These are phyloP conservation scores for Lachnellula suecica DNA, from an alignment of 2,329 filamentous ascomycete genomes.

Conservation along the genomic window DNA sequence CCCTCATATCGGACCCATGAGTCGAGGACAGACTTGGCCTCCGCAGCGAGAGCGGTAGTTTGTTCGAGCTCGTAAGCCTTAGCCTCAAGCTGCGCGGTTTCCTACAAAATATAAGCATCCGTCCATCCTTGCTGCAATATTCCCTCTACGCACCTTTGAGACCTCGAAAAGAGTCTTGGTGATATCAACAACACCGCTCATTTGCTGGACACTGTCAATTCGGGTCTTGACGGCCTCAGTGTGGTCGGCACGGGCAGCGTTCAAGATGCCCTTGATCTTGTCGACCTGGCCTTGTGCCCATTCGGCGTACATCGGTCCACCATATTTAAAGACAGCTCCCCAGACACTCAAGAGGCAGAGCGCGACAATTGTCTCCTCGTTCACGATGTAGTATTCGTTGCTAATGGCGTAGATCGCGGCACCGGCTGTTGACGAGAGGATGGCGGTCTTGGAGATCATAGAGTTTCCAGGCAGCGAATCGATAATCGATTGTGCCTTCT, in stretches of 20 bases:
- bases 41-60: slow-evolving; percentile 83
- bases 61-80: slow-evolving; percentile 97
- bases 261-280: slow-evolving; percentile 94
- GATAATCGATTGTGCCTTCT: slow-evolving; percentile 94
- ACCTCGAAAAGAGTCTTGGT: slow-evolving; percentile 97
- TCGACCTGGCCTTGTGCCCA: slow-evolving; percentile 88
- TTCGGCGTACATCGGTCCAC: slow-evolving; percentile 85
- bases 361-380: slow-evolving; percentile 95
- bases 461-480: slow-evolving; percentile 91
- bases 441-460: slow-evolving; percentile 92
- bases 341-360: slow-evolving; percentile 93
- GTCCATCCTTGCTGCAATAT: neutral
- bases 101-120: slow-evolving; percentile 37
- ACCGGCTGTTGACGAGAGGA: slow-evolving; percentile 90
- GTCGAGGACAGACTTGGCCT: slow-evolving; percentile 94
- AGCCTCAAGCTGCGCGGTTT: slow-evolving; percentile 95
- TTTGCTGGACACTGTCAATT: slow-evolving; percentile 92
- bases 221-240: slow-evolving; percentile 91
- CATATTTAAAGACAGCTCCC: slow-evolving; percentile 88
- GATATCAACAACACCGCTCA: slow-evolving; percentile 90
- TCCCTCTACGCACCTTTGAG: slow-evolving; percentile 73
- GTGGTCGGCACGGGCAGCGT: slow-evolving; percentile 91
- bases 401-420: slow-evolving; percentile 92
- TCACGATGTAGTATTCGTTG: slow-evolving; percentile 99
- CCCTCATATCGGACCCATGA: slow-evolving; percentile 98